A percentile compares a stretch with the other conserved stretches of the same genome.
phyloP scores from a whole-genome alignment of 1,139 yeast species.

The Arxiozyma slooffiae region DNA sequence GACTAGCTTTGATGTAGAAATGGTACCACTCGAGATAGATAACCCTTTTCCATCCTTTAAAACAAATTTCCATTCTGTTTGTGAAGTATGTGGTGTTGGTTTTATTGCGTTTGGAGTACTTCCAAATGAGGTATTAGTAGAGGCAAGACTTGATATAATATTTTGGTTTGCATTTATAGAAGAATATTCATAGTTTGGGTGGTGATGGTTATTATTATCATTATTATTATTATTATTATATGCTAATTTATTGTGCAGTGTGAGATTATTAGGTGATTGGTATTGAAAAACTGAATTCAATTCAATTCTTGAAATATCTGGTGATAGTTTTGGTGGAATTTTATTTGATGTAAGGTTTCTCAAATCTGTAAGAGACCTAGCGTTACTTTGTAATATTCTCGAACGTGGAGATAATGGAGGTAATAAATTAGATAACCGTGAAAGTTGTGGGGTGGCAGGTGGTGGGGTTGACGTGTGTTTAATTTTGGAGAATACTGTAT shows the following conservation, averaged over 20 bases:
- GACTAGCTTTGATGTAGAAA: slow-evolving; percentile 44
- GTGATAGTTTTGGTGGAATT: neutral
- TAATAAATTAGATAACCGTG: neutral
- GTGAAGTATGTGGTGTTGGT: slow-evolving; percentile 21
- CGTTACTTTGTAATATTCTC: neutral
- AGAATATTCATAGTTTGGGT: neutral
- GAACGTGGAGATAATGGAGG: neutral
- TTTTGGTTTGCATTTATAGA: neutral
- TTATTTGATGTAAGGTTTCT: neutral
- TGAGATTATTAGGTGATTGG: neutral
- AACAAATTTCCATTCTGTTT: slow-evolving; percentile 35
- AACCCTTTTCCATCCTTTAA: slow-evolving; percentile 32
- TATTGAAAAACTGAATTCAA: neutral
- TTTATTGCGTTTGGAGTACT: slow-evolving; percentile 2
- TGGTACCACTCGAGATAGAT: slow-evolving; percentile 38
- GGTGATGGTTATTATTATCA: neutral
- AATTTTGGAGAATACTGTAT: neutral
- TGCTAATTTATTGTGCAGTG: neutral
- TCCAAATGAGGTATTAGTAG: neutral
- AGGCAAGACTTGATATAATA: neutral
- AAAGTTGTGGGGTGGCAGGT: neutral
- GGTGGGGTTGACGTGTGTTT: neutral
- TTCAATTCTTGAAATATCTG: neutral
- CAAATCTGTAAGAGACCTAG: neutral
- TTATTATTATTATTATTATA: neutral